A percentile compares a stretch with the other conserved stretches of the same genome.
phyloP scores from a whole-genome alignment of 306 rosid species.

The Argentina anserina region DNA sequence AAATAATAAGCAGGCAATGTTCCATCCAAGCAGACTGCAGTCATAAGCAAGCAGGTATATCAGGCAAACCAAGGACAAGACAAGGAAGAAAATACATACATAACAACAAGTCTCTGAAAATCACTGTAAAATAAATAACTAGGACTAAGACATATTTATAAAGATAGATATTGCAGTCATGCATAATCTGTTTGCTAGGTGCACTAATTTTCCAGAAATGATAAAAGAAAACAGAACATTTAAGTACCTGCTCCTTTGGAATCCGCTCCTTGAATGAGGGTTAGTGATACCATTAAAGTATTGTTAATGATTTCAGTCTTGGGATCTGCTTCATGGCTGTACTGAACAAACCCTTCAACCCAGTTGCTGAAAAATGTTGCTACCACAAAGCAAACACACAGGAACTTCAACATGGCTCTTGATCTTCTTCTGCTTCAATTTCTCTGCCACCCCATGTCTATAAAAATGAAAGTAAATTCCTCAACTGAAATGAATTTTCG shows the following conservation, averaged over 20 bases:
- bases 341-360: conserved; percentile 42
- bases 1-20: conserved; percentile 82
- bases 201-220: not conserved
- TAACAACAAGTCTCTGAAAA: not conserved
- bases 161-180: not conserved
- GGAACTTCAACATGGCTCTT: conserved; percentile 39
- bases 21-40: conserved; percentile 90
- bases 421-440: conserved; percentile 11
- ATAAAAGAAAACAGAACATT: not conserved
- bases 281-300: conserved; percentile 62
- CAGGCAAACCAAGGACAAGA: conserved; percentile 5
- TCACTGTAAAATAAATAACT: not conserved
- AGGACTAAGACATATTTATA: not conserved
- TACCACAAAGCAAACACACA: conserved; percentile 38
- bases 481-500: not conserved
- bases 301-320: not conserved
- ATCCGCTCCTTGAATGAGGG: conserved; percentile 65
- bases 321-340: conserved; percentile 51
- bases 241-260: conserved; percentile 73
- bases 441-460: conserved; percentile 18
- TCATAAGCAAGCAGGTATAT: not conserved
- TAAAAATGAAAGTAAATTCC: not conserved
- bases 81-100: not conserved
- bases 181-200: not conserved
- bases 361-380: conserved; percentile 37